A percentile compares a stretch with the other conserved stretches of the same genome.
Evolutionary conservation across 352 stramenopile species (phyloP).

Genomic region (Phytophthora fragariaefolia): DNA sequence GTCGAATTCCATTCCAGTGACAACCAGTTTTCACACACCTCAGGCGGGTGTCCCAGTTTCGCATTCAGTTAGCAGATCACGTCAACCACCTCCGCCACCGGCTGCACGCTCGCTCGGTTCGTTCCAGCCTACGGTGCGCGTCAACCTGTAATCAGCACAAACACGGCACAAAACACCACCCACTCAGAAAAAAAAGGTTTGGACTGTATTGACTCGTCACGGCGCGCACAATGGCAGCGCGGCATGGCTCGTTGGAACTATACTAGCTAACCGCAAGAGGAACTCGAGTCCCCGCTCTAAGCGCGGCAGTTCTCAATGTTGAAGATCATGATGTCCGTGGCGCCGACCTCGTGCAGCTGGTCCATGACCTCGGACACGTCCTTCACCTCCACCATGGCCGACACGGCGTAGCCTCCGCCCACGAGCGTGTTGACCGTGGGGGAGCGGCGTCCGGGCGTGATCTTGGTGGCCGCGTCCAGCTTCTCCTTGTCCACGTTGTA

Average conservation of each 20-base stretch:
- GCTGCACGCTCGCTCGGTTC: background rate
- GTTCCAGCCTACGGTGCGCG: slow-evolving; percentile 29
- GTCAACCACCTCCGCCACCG: slow-evolving; percentile 11
- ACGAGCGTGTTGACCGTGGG: slow-evolving; percentile 94
- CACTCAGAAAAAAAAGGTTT: slow-evolving; percentile 1
- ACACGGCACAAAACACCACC: too few species aligned
- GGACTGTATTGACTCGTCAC: slow-evolving; percentile 28
- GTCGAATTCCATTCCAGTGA: background rate
- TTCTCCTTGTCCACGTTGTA: slow-evolving; percentile 96
- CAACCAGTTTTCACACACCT: background rate
- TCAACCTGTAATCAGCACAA: slow-evolving; percentile 30
- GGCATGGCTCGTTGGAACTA: slow-evolving; percentile 8
- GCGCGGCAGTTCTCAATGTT: slow-evolving; percentile 95
- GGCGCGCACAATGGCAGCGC: slow-evolving; percentile 3
- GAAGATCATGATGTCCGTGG: slow-evolving; percentile 97
- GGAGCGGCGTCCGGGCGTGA: slow-evolving; percentile 95
- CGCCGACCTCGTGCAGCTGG: slow-evolving; percentile 94
- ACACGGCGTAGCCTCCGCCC: slow-evolving; percentile 89
- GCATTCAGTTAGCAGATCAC: slow-evolving; percentile 6
- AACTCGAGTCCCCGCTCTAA: slow-evolving; percentile 29
- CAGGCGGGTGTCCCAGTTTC: background rate
- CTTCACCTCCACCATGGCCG: slow-evolving; percentile 92
- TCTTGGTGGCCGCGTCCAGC: slow-evolving; percentile 83
- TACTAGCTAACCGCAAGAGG: slow-evolving; percentile 13
- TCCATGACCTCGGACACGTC: slow-evolving; percentile 96